phyloP scores from a whole-genome alignment of 2,329 filamentous ascomycete species.

The Simplicillium sp. region DNA sequence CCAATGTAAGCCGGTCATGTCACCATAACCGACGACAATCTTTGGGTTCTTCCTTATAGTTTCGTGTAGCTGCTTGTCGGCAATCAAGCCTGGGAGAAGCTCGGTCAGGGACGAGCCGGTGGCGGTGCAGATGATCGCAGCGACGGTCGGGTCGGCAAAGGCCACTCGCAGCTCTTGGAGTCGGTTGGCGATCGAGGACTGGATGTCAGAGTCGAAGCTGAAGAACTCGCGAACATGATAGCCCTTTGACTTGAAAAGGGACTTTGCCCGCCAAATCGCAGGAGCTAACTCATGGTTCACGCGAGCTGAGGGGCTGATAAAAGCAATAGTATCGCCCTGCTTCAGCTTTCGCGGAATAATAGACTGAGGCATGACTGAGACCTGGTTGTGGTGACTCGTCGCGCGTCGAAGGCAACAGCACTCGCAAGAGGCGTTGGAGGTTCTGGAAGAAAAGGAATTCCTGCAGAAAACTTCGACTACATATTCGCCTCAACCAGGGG shows the following conservation, averaged over 20 bases:
- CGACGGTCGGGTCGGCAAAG: slow-evolving; percentile 23
- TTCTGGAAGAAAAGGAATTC: too few species aligned
- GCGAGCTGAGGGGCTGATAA: slow-evolving; percentile 28
- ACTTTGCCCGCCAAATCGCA: slow-evolving; percentile 18
- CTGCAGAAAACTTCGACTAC: too few species aligned
- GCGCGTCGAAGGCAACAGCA: too few species aligned
- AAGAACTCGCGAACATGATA: slow-evolving; percentile 24
- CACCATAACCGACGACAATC: slow-evolving; percentile 31
- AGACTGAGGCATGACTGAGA: too few species aligned
- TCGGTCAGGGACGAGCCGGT: slow-evolving; percentile 28
- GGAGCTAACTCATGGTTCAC: slow-evolving; percentile 20
- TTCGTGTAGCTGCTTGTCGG: slow-evolving; percentile 22
- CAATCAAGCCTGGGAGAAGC: slow-evolving; percentile 25
- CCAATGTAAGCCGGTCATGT: slow-evolving; percentile 33
- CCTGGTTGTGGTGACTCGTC: too few species aligned
- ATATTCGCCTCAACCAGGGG: too few species aligned
- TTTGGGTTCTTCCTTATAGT: slow-evolving; percentile 25
- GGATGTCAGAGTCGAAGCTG: slow-evolving; percentile 17
- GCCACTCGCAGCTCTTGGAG: slow-evolving; percentile 26
- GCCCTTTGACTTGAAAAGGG: slow-evolving; percentile 19
- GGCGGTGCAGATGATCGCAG: slow-evolving; percentile 27
- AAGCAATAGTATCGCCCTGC: slow-evolving; percentile 26
- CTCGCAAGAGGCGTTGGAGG: too few species aligned
- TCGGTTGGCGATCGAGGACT: slow-evolving; percentile 23
- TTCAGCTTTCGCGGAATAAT: too few species aligned